Evolutionary conservation across 2,329 filamentous ascomycete species (phyloP).

Genomic region (Colletotrichum spaethianum): DNA sequence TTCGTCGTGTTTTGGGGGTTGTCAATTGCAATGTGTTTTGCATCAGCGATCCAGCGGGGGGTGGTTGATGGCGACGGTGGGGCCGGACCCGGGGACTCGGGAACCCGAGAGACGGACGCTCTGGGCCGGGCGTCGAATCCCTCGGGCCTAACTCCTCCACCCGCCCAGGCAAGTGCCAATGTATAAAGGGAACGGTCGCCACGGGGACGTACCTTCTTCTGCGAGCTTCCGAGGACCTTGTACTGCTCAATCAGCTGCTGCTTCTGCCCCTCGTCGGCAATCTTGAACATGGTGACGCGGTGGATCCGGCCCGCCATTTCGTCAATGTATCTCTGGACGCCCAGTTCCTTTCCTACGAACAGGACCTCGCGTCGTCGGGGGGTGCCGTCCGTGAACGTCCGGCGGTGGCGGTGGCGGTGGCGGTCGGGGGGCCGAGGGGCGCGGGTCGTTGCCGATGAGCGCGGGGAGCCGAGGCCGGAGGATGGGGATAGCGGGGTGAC

Average conservation of each 20-base stretch:
- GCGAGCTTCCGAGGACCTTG: constrained; percentile 54
- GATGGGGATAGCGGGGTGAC: too few relatives aligned
- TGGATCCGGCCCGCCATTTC: constrained; percentile 61
- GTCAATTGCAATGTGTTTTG: not conserved
- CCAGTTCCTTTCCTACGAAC: too few relatives aligned
- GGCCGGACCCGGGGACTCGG: not conserved
- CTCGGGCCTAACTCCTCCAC: too few relatives aligned
- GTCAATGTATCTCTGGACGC: constrained; percentile 1
- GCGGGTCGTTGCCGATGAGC: not conserved
- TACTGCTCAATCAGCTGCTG: constrained; percentile 62
- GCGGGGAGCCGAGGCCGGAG: not conserved
- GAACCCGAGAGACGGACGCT: not conserved
- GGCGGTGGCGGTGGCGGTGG: not conserved
- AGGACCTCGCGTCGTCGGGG: too few relatives aligned
- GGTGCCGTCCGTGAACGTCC: too few relatives aligned
- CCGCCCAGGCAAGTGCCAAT: too few relatives aligned
- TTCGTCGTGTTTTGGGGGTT: not conserved
- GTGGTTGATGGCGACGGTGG: not conserved
- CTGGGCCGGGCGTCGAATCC: too few relatives aligned
- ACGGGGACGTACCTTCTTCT: constrained; percentile 57
- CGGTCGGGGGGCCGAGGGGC: not conserved
- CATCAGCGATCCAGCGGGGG: too few relatives aligned
- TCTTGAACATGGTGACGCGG: constrained; percentile 69
- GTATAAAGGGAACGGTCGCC: not conserved
- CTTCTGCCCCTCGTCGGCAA: constrained; percentile 60